Base-by-base conservation (phyloP, 2,329 filamentous ascomycete genomes). In the Exophiala lecanii-corni region DNA sequence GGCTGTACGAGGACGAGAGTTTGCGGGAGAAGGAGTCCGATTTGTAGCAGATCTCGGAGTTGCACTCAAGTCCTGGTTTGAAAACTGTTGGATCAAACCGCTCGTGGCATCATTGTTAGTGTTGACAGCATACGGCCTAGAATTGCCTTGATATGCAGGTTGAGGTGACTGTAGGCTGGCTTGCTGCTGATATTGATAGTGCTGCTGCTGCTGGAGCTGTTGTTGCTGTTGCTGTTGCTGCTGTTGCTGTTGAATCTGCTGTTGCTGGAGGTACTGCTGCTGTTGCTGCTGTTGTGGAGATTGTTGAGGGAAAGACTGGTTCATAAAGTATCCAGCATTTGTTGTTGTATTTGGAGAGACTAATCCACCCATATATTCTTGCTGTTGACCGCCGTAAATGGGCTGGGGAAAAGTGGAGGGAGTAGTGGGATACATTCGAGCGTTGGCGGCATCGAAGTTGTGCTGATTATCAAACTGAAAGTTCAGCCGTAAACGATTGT, bases 341-440 rank as follows among this genome's bases (percentile, higher is more conserved):
- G 67, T 67, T 32, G 57, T 59, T 34, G 61, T 63, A 55, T 66
- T 68, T 42, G 67, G 57, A 12, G 54, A 56, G 20, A 54, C 36
- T 31, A 63, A 66, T 39, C 67, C 62, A 51, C 76, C 76, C 49
- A 76, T 72, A 57, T 82, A 79, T 55, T 81, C 78, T 63, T 80
- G 76, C 41, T 72, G 69, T 56, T 76, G 71, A 58, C 74, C 75
- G 38, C 76, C 75, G 59, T 80, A 82, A 63, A 94, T 85, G 48
- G 89, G 89, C 69, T 97, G 91, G 9, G 91, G 91, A 62, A 97
- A 97, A 46, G 89, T 95, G 54, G 91, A 96, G 39, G 91, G 91
- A 7, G 91, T 96, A 40, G 91, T 89, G 56, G 84, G 86, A 73
- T 86, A 89, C 55, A 80, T 73, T 62, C 83, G 76, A 63, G 84